These are phyloP conservation scores for Colletotrichum aenigma DNA, from an alignment of 2,329 filamentous ascomycete species.

Conservation along the genomic window DNA sequence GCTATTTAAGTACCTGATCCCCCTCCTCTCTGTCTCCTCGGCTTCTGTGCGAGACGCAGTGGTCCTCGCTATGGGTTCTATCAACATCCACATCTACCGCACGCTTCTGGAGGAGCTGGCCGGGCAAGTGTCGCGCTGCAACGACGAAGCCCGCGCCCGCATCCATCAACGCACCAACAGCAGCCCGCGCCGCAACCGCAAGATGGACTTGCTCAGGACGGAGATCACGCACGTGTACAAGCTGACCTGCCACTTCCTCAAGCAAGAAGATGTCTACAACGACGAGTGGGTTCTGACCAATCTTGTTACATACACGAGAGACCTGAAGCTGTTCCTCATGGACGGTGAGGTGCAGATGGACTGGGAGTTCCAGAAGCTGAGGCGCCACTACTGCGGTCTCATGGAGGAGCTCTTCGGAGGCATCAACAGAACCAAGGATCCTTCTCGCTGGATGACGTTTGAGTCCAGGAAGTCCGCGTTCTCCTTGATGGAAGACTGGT, in stretches of 20 bases:
- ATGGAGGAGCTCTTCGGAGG: constrained; percentile 93
- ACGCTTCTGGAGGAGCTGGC: constrained; percentile 90
- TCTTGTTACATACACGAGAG: constrained; percentile 86
- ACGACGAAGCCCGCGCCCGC: constrained; percentile 84
- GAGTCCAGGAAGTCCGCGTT: constrained; percentile 96
- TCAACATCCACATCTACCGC: constrained; percentile 92
- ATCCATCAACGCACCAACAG: constrained; percentile 88
- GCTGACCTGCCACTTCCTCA: constrained; percentile 87
- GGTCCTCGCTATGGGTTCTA: constrained; percentile 89
- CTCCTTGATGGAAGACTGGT: constrained; percentile 98
- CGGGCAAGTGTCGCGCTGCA: constrained; percentile 83
- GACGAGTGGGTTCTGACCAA: constrained; percentile 93
- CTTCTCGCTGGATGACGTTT: constrained; percentile 95
- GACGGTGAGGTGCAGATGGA: constrained; percentile 94
- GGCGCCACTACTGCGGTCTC: constrained; percentile 91
- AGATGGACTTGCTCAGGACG: constrained; percentile 85
- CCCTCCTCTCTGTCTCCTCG: constrained; percentile 80
- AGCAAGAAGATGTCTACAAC: constrained; percentile 76
- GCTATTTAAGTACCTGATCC: constrained; percentile 90
- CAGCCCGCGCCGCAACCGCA: constrained; percentile 79
- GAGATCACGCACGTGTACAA: constrained; percentile 98
- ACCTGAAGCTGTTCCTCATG: constrained; percentile 92
- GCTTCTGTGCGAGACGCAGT: constrained; percentile 86
- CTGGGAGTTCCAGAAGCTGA: constrained; percentile 89
- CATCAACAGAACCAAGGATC: constrained; percentile 83